Percentiles rank a stretch among this genome's conserved stretches.
Evolutionary conservation across 2,329 filamentous ascomycete species (phyloP).

Genomic region (Ascochyta rabiei): DNA sequence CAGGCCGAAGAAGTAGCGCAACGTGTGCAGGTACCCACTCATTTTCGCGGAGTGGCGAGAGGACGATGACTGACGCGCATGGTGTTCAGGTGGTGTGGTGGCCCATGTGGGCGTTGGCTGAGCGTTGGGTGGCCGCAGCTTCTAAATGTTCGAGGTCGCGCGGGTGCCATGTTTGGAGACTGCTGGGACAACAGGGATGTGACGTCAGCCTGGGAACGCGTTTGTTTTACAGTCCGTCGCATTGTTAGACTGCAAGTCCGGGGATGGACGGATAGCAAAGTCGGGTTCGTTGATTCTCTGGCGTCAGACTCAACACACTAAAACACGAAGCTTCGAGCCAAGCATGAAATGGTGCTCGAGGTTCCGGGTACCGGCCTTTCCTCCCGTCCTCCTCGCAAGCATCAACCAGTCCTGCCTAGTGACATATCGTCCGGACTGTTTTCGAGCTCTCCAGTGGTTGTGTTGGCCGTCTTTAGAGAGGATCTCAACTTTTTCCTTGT

Average conservation of each 20-base stretch:
- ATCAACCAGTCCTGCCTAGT: background rate
- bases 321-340: constrained; percentile 8
- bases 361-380: background rate
- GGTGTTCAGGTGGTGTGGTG: constrained; percentile 1
- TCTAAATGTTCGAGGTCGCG: constrained; percentile 9
- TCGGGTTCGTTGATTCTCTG: constrained; percentile 2
- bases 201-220: constrained; percentile 4
- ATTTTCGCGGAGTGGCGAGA: constrained; percentile 25
- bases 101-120: background rate
- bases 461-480: too few species aligned
- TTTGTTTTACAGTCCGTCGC: background rate
- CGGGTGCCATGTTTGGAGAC: constrained; percentile 10
- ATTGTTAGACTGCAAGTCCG: constrained; percentile 6
- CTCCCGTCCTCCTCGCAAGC: background rate
- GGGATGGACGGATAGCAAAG: constrained; percentile 10
- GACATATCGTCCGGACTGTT: background rate
- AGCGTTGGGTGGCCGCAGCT: constrained; percentile 13
- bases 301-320: constrained; percentile 6
- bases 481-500: too few species aligned
- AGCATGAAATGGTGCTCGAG: background rate
- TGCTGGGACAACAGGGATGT: constrained; percentile 1
- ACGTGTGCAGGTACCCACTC: constrained; percentile 38
- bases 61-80: constrained; percentile 1
- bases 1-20: constrained; percentile 46
- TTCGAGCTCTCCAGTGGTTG: background rate